A percentile compares a stretch with the other conserved stretches of the same genome.
These are phyloP conservation scores for Alternaria atra DNA, from an alignment of 2,329 filamentous ascomycete species.

Conservation along the genomic window DNA sequence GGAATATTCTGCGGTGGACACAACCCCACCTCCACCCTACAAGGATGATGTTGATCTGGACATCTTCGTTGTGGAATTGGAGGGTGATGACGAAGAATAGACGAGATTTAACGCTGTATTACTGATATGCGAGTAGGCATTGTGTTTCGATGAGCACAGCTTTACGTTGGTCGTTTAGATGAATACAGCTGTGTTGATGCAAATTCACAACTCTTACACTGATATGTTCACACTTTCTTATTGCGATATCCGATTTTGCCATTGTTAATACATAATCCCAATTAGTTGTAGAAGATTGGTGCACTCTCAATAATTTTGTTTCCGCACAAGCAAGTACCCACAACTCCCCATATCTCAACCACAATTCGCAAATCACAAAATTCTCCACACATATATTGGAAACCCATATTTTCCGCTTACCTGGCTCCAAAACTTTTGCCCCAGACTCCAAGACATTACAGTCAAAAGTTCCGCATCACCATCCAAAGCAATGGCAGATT, in stretches of 20 bases:
- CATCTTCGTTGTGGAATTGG: not conserved
- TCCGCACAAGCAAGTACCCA: not conserved
- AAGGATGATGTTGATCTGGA: not conserved
- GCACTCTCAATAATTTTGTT: not conserved
- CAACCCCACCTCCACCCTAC: not conserved
- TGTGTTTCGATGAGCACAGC: not conserved
- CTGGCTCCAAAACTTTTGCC: not conserved
- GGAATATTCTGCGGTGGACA: not conserved
- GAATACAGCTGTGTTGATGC: too few species aligned
- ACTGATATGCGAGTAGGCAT: not conserved
- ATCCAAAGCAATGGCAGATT: not conserved
- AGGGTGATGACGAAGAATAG: not conserved
- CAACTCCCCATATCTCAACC: not conserved
- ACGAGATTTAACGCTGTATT: not conserved
- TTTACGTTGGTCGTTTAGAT: not conserved
- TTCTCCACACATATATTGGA: not conserved
- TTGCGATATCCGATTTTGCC: not conserved
- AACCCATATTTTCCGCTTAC: not conserved
- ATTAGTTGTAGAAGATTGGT: too few species aligned
- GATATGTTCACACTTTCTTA: not conserved
- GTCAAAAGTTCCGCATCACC: not conserved
- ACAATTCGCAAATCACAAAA: not conserved
- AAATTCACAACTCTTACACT: too few species aligned
- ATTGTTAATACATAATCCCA: too few species aligned
- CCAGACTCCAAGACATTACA: not conserved